These are phyloP conservation scores for Eutreptiella sp. DNA, from an alignment of 208 protist genomes.

Conservation along the genomic window DNA sequence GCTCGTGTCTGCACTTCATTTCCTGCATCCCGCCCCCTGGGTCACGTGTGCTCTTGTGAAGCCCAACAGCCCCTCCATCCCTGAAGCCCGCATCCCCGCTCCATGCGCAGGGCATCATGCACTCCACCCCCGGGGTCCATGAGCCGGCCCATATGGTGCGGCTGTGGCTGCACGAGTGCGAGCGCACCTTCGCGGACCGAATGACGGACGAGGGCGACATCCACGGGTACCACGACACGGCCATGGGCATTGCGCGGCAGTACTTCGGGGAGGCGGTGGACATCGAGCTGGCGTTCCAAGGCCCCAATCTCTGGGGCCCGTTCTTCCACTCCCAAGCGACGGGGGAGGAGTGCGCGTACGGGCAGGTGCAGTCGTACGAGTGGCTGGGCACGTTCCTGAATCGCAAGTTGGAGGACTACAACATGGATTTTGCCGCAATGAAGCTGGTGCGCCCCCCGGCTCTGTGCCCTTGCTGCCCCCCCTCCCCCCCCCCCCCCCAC, in stretches of 20 bases:
- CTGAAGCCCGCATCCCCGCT: too few species aligned
- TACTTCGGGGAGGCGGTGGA: slow-evolving; percentile 25
- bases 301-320: slow-evolving; percentile 41
- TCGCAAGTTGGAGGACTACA: slow-evolving; percentile 57
- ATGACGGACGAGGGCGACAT: slow-evolving; percentile 37
- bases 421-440: slow-evolving; percentile 56
- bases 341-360: slow-evolving; percentile 38
- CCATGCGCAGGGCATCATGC: slow-evolving; percentile 18
- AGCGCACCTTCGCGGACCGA: slow-evolving; percentile 66
- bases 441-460: too few species aligned
- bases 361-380: slow-evolving; percentile 25
- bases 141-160: slow-evolving; percentile 28
- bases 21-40: too few species aligned
- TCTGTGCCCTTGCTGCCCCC: too few species aligned
- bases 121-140: background rate
- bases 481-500: too few species aligned
- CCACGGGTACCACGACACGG: slow-evolving; percentile 36
- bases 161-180: slow-evolving; percentile 59
- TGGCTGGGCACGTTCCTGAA: slow-evolving; percentile 41
- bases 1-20: too few species aligned
- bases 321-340: slow-evolving; percentile 46
- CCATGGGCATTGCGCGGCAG: slow-evolving; percentile 36
- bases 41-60: too few species aligned
- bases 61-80: too few species aligned
- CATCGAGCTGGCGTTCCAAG: slow-evolving; percentile 19